Conservation (phyloP, 805 yeast genomes). For the Candida railenensis region DNA sequence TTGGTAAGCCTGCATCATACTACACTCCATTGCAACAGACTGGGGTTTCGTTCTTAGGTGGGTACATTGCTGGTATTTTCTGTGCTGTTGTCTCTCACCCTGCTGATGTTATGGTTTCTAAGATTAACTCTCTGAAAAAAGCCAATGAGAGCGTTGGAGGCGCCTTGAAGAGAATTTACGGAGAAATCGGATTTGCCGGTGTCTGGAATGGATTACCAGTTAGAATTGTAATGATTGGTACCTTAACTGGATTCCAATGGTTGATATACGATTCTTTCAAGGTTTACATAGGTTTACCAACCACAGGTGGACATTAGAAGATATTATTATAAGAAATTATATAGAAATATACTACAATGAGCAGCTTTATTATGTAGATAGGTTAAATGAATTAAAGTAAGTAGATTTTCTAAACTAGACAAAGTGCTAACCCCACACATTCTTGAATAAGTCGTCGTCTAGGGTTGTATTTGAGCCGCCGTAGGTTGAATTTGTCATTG, state of each 20-base stretch:
- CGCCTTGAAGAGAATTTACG: slow-evolving; percentile 74
- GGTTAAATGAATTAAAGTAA: too few relatives aligned
- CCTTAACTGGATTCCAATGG: slow-evolving; percentile 97
- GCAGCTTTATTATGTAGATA: too few relatives aligned
- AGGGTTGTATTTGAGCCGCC: slow-evolving; percentile 17
- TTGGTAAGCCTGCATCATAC: slow-evolving; percentile 72
- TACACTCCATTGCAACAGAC: slow-evolving; percentile 80
- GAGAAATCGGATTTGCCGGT: slow-evolving; percentile 82
- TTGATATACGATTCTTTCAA: slow-evolving; percentile 93
- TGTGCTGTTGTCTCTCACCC: slow-evolving; percentile 97
- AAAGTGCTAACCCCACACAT: slow-evolving; percentile 54
- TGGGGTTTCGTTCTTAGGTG: slow-evolving; percentile 92
- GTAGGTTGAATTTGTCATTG: slow-evolving; percentile 7
- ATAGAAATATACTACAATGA: neutral
- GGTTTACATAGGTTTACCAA: slow-evolving; percentile 91
- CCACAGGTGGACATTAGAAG: slow-evolving; percentile 63
- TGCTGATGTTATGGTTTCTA: slow-evolving; percentile 98
- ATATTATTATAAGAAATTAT: neutral
- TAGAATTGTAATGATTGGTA: slow-evolving; percentile 96
- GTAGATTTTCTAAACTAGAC: too few relatives aligned
- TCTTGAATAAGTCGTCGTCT: slow-evolving; percentile 67
- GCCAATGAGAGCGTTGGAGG: slow-evolving; percentile 64
- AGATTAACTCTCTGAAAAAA: slow-evolving; percentile 72
- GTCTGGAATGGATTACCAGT: slow-evolving; percentile 94
- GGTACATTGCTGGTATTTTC: slow-evolving; percentile 95